Evolutionary conservation across 2,329 filamentous ascomycete species (phyloP).

Genomic region (Moelleriella libera): DNA sequence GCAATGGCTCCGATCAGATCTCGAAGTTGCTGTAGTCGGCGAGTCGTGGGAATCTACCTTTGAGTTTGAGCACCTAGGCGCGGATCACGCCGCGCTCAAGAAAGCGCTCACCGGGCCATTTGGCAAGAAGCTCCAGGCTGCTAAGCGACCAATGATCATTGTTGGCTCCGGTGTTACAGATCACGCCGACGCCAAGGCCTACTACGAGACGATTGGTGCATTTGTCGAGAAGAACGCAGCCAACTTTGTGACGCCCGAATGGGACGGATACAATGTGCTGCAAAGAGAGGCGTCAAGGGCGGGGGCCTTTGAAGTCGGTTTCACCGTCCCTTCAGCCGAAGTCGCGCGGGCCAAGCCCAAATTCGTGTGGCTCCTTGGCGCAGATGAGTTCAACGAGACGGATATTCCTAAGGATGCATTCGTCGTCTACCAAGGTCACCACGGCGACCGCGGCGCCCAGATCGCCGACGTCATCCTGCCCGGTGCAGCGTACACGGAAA

Average conservation of each 20-base stretch:
- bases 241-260: constrained; percentile 79
- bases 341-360: constrained; percentile 81
- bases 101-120: constrained; percentile 72
- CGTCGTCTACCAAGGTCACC: constrained; percentile 94
- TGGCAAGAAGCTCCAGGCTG: constrained; percentile 78
- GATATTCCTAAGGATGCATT: constrained; percentile 95
- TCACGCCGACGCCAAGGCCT: constrained; percentile 78
- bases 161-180: constrained; percentile 87
- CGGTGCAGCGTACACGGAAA: constrained; percentile 93
- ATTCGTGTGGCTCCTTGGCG: constrained; percentile 92
- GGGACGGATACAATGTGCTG: constrained; percentile 96
- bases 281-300: constrained; percentile 86
- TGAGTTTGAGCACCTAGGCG: constrained; percentile 82
- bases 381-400: constrained; percentile 72
- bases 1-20: constrained; percentile 90
- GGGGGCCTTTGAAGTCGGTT: constrained; percentile 91
- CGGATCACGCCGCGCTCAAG: constrained; percentile 68
- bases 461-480: constrained; percentile 89
- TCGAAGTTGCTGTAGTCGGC: constrained; percentile 84
- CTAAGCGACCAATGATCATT: constrained; percentile 92
- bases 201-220: constrained; percentile 77
- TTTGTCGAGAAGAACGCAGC: constrained; percentile 89
- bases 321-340: constrained; percentile 68
- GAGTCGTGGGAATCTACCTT: constrained; percentile 90
- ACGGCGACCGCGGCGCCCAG: constrained; percentile 86